These are phyloP conservation scores for Pyrenophora teres DNA, from an alignment of 2,329 filamentous ascomycete species.

Conservation along the genomic window DNA sequence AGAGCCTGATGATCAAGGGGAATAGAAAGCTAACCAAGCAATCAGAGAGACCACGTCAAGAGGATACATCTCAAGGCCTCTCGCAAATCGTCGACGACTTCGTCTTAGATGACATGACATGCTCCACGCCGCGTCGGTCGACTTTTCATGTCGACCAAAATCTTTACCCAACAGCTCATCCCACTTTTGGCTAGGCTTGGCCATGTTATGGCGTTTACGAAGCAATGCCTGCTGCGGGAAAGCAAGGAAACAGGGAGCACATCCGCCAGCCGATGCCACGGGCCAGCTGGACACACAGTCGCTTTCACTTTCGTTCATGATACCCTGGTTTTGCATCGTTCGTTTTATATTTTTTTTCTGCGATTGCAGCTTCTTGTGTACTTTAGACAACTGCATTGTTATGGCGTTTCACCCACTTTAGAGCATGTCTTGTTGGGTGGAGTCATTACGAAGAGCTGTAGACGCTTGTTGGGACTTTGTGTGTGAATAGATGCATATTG, in stretches of 20 bases:
- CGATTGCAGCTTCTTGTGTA: constrained; percentile 8
- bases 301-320: constrained; percentile 36
- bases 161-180: not conserved
- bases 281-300: constrained; percentile 17
- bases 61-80: constrained; percentile 47
- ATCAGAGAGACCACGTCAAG: constrained; percentile 49
- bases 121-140: no score
- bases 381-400: constrained; percentile 20
- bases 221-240: not conserved
- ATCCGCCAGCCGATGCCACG: constrained; percentile 8
- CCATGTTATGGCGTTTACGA: not conserved
- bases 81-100: constrained; percentile 30
- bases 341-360: constrained; percentile 2
- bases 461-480: constrained; percentile 25
- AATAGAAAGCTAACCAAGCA: constrained; percentile 21
- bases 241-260: not conserved
- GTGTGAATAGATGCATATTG: constrained; percentile 28
- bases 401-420: constrained; percentile 26
- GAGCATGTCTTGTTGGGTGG: constrained; percentile 17
- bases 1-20: not conserved
- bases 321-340: constrained; percentile 29
- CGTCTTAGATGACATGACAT: constrained; percentile 15
- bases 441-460: constrained; percentile 16
- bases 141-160: no score
- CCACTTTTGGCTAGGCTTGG: not conserved